Percentiles rank a stretch among this genome's conserved stretches.
Evolutionary conservation across 768 basidiomycete species (phyloP).

Genomic region (Xanthoconium purpureum): DNA sequence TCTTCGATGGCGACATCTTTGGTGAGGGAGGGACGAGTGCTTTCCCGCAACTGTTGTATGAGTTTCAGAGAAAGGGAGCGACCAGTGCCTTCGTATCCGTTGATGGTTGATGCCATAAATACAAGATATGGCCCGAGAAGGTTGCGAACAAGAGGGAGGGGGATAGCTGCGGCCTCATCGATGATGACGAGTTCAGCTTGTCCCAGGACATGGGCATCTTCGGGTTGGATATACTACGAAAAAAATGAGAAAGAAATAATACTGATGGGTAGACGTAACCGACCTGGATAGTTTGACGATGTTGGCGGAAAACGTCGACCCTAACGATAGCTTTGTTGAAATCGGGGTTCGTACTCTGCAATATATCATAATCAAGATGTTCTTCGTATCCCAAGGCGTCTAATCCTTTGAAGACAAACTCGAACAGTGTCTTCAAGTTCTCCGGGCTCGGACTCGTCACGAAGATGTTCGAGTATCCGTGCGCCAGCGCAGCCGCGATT

Average conservation of each 20-base stretch:
- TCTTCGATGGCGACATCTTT: conserved; percentile 52
- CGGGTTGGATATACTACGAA: conserved; percentile 92
- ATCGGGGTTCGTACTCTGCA: conserved; percentile 91
- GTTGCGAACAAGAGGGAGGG: conserved; percentile 90
- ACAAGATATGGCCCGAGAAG: conserved; percentile 96
- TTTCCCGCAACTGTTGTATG: conserved; percentile 93
- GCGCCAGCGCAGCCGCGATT: conserved; percentile 86
- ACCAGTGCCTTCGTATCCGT: conserved; percentile 99
- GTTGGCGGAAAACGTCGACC: conserved; percentile 89
- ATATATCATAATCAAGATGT: conserved; percentile 95
- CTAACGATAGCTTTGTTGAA: conserved; percentile 94
- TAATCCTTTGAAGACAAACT: conserved; percentile 96
- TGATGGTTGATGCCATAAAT: conserved; percentile 99
- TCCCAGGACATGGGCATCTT: conserved; percentile 95
- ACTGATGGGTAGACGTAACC: conserved; percentile 11
- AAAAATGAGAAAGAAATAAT: conserved; percentile 1
- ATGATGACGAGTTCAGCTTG: conserved; percentile 98
- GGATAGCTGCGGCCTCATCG: conserved; percentile 98
- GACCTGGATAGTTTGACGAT: conserved; percentile 96
- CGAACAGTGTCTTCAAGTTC: conserved; percentile 96
- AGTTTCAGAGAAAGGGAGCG: conserved; percentile 97
- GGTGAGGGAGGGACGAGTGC: conserved; percentile 73
- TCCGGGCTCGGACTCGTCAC: conserved; percentile 97
- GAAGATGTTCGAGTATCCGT: conserved; percentile 97
- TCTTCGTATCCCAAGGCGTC: conserved; percentile 95